Conservation (phyloP, 192 early-diverging fungal species). For the Nowakowskiella sp. region DNA sequence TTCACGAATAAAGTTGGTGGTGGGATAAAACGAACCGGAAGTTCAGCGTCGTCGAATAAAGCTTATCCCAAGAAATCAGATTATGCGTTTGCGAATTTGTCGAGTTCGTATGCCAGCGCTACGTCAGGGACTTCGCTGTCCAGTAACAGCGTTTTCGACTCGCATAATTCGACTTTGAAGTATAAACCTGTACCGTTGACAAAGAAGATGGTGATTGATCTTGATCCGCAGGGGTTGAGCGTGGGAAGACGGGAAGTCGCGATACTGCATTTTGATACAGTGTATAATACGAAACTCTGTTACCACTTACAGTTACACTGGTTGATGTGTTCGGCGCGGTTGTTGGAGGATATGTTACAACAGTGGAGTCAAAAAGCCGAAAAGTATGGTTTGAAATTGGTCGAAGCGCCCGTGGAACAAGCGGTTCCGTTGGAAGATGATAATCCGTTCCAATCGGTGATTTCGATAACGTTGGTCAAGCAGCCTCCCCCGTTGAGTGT, state of each 20-base stretch:
- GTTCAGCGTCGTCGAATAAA: no score
- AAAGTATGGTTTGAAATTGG: conserved; percentile 77
- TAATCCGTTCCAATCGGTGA: conserved; percentile 81
- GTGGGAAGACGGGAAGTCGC: conserved; percentile 77
- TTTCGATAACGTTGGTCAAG: conserved; percentile 42
- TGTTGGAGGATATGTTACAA: conserved; percentile 79
- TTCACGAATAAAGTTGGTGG: no score
- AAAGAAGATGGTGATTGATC: conserved; percentile 64
- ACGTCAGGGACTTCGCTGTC: no score
- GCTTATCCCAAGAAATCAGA: no score
- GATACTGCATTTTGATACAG: conserved; percentile 79
- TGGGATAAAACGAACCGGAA: no score
- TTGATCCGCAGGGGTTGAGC: conserved; percentile 72
- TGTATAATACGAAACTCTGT: conserved; percentile 78
- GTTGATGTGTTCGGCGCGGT: conserved; percentile 83
- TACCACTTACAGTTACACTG: conserved; percentile 93
- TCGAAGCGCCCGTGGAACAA: conserved; percentile 80
- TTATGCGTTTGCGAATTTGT: no score
- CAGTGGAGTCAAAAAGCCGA: conserved; percentile 75
- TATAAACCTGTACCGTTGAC: conserved; percentile 59
- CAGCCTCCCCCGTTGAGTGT: conserved; percentile 55
- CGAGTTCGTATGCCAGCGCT: no score
- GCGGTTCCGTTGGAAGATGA: conserved; percentile 50
- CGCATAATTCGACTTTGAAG: no score
- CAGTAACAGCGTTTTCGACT: no score